Conservation (phyloP, 257 asterid genomes). For the Solanum corneliomulleri region DNA sequence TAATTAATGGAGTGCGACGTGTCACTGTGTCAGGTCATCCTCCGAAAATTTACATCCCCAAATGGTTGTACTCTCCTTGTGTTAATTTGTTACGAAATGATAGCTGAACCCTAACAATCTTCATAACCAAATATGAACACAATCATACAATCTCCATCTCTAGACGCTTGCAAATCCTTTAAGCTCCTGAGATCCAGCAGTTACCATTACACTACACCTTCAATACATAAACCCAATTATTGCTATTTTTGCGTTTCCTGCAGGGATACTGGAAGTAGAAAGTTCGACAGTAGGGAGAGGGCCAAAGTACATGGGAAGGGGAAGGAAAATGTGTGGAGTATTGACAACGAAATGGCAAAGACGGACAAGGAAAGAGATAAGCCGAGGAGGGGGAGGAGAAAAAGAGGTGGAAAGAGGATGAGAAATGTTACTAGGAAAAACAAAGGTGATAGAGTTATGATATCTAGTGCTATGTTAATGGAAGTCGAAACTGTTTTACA, state of each 20-base stretch:
- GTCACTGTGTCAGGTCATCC: not conserved
- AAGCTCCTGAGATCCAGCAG: conserved; percentile 3
- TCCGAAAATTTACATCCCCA: not conserved
- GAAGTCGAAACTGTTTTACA: conserved; percentile 84
- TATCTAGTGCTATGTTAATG: conserved; percentile 75
- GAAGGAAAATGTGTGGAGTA: conserved; percentile 89
- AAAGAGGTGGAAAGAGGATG: conserved; percentile 40
- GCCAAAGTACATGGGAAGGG: conserved; percentile 56
- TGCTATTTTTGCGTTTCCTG: conserved; percentile 20
- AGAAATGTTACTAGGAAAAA: conserved; percentile 8
- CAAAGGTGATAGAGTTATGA: conserved; percentile 51
- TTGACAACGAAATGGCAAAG: conserved; percentile 60
- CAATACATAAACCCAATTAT: conserved; percentile 14
- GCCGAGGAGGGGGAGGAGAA: conserved; percentile 29
- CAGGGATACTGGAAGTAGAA: conserved; percentile 14
- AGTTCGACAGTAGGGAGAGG: conserved; percentile 8
- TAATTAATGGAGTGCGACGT: no score
- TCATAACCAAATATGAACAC: not conserved
- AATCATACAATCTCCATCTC: conserved; percentile 44
- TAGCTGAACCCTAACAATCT: not conserved
- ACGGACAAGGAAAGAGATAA: conserved; percentile 29
- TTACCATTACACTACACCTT: conserved; percentile 1
- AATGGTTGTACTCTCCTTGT: not conserved
- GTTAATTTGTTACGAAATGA: not conserved
- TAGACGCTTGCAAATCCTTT: conserved; percentile 39